Conservation (phyloP, 495 filamentous ascomycete genomes). For the Neurospora terricola region DNA sequence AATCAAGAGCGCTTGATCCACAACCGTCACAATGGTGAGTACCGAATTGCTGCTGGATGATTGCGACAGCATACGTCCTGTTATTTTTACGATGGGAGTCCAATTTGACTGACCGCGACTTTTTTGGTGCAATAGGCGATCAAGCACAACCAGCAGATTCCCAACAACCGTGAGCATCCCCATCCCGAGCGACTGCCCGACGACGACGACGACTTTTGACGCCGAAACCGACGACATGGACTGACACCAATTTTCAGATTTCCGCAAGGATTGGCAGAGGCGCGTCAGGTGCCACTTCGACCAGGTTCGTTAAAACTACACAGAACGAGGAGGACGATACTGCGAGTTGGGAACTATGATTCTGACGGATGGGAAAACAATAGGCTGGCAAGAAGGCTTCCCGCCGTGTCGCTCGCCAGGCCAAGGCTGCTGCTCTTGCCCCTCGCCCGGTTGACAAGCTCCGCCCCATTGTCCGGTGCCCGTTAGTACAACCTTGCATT, state of each 20-base stretch:
- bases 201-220: conserved; percentile 7
- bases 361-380: conserved; percentile 31
- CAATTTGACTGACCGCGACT: conserved; percentile 12
- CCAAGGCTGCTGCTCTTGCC: conserved; percentile 87
- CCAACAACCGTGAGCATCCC: conserved; percentile 75
- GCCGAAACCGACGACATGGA: conserved; percentile 4
- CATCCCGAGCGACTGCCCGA: conserved; percentile 5
- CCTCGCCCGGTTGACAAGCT: conserved; percentile 96
- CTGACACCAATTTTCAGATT: conserved; percentile 50
- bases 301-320: conserved; percentile 59
- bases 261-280: conserved; percentile 99
- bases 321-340: conserved; percentile 1
- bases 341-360: conserved; percentile 4
- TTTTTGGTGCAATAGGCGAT: conserved; percentile 51
- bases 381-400: conserved; percentile 92
- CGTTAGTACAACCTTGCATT: conserved; percentile 25
- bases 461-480: conserved; percentile 89
- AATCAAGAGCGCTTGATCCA: conserved; percentile 30
- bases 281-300: conserved; percentile 98
- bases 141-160: conserved; percentile 99
- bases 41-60: not conserved
- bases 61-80: conserved; percentile 6
- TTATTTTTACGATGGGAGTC: not conserved
- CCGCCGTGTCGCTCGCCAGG: conserved; percentile 77
- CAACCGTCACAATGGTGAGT: conserved; percentile 28